Base-by-base conservation (phyloP, 306 rosid species). In the Prunus campanulata region DNA sequence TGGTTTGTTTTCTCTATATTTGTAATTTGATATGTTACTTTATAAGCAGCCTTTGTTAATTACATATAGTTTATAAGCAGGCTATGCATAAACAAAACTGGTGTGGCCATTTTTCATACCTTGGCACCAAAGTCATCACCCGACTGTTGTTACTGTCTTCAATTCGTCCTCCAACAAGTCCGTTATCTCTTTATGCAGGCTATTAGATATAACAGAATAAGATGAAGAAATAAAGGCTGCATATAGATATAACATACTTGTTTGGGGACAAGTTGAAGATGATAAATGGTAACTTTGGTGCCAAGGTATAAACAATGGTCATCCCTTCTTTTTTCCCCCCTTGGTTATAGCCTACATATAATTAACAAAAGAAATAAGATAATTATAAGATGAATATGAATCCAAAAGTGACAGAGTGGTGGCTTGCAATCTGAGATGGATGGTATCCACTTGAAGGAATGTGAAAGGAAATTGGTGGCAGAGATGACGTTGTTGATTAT, bases 201-300 rank as follows among this genome's bases (percentile, higher is more conserved):
- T 29, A 12, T 9, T 29, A 0, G 0, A 29, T 29, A 5, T 5
- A 29, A 13, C 1, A 29, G 8, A 6, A 39, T 39, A 39, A 39
- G 44, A 39, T 39, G 44, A 6, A 62, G 3, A 29, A 2, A 2
- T 6, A 29, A 6, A 14, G 20, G 2, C 3, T 64, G 69, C 15
- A 11, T 11, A 18, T 35, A 64, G 49, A 35, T 48, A 65, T 65
- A 8, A 65, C 69, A 3, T 15, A 65, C 69, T 65, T 65, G 69
- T 65, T 32, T 14, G 27, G 19, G 49, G 49, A 19, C 13, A 7
- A 65, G 3, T 35, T 39, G 8, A 32, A 63, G 4, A 19, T 7
- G 3, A 0, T 50, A 52, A 19, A 50, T 71, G 64, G 64, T 71
- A 19, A 71, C 75, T 71, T 71, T 52, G 75, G 64, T 71, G 75